Percentiles rank a stretch among this genome's conserved stretches.
Evolutionary conservation across 2,329 filamentous ascomycete species (phyloP).

Genomic region (Didymosphaeria variabile): DNA sequence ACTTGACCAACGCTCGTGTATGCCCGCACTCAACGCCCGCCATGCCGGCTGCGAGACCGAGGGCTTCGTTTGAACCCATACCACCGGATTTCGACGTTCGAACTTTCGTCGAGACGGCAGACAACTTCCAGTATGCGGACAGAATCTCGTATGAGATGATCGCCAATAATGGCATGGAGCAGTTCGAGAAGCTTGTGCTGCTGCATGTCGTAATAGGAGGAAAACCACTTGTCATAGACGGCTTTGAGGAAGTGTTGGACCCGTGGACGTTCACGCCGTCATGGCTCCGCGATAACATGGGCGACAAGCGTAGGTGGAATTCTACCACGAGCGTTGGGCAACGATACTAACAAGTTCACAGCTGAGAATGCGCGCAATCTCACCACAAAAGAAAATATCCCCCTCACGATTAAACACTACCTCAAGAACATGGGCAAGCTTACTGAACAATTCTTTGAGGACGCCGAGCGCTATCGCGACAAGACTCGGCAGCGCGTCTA

Average conservation of each 20-base stretch:
- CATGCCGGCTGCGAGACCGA: constrained; percentile 82
- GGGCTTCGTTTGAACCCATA: constrained; percentile 91
- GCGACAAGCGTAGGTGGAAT: constrained; percentile 74
- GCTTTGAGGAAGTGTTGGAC: constrained; percentile 80
- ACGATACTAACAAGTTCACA: constrained; percentile 49
- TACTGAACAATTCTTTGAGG: constrained; percentile 78
- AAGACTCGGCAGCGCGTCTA: constrained; percentile 87
- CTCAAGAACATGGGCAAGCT: constrained; percentile 85
- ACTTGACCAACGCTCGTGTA: constrained; percentile 16
- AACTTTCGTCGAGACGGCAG: constrained; percentile 76
- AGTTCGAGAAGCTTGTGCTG: constrained; percentile 85
- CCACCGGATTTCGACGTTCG: constrained; percentile 83
- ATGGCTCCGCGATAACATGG: constrained; percentile 82
- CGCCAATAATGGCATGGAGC: constrained; percentile 75
- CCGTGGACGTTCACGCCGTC: constrained; percentile 78
- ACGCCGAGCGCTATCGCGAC: constrained; percentile 76
- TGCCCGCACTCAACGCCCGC: constrained; percentile 22
- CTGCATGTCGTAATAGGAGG: constrained; percentile 86
- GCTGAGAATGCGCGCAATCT: constrained; percentile 89
- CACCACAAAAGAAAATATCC: constrained; percentile 74
- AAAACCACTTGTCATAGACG: constrained; percentile 89
- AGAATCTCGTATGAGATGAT: constrained; percentile 83
- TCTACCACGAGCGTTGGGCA: constrained; percentile 29
- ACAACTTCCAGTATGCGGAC: constrained; percentile 87
- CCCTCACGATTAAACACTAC: constrained; percentile 90